These are phyloP conservation scores for Zygnema circumcarinatum DNA, from an alignment of 139 green algal genomes.

Conservation along the genomic window DNA sequence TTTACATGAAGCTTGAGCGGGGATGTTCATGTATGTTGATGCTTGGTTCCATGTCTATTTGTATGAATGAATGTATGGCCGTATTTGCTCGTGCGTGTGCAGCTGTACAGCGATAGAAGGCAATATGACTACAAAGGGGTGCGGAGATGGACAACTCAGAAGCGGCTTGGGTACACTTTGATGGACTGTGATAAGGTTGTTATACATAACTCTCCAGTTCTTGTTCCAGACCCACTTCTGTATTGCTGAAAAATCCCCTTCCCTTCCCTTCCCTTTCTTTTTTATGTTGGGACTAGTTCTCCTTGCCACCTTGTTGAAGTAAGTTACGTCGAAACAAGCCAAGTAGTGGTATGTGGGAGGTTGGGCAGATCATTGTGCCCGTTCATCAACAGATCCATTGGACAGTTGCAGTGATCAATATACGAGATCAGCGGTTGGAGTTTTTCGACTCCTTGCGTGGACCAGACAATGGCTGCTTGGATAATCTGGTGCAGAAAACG, in stretches of 20 bases:
- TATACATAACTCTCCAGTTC: too few species aligned
- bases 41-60: too few species aligned
- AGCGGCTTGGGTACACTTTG: conserved; percentile 58
- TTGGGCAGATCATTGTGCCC: conserved; percentile 63
- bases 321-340: too few species aligned
- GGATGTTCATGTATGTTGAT: too few species aligned
- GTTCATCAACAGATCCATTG: conserved; percentile 65
- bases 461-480: conserved; percentile 29
- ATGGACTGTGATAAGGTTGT: conserved; percentile 63
- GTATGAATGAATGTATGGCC: too few species aligned
- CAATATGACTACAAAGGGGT: conserved; percentile 63
- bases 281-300: too few species aligned
- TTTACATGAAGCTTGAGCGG: too few species aligned
- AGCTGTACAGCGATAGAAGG: not conserved
- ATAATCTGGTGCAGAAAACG: conserved; percentile 45
- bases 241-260: too few species aligned
- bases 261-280: too few species aligned
- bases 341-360: too few species aligned
- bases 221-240: too few species aligned
- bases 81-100: not conserved
- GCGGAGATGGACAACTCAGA: conserved; percentile 60
- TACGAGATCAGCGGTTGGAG: conserved; percentile 51
- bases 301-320: too few species aligned
- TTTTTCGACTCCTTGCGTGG: conserved; percentile 66
- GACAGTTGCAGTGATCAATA: conserved; percentile 65